Evolutionary conservation across 768 basidiomycete species (phyloP).

Genomic region (Russula abietina): DNA sequence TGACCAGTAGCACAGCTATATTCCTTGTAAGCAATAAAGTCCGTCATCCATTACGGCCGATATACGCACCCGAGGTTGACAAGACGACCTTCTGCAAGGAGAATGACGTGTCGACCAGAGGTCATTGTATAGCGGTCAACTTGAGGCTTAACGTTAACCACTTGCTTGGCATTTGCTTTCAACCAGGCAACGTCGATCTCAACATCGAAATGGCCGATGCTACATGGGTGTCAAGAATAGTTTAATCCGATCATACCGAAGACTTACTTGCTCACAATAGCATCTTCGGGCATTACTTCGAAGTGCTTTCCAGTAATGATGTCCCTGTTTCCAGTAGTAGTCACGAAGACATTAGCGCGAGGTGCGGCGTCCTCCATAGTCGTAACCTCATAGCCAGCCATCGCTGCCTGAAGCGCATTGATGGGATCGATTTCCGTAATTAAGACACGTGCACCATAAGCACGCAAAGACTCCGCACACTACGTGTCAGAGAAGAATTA

Average conservation of each 20-base stretch:
- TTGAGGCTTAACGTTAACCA: constrained; percentile 94
- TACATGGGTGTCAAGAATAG: constrained; percentile 29
- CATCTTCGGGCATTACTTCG: constrained; percentile 91
- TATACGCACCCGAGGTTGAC: constrained; percentile 86
- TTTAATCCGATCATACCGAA: background rate
- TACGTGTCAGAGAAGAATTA: constrained; percentile 30
- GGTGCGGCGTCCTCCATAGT: constrained; percentile 98
- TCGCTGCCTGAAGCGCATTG: constrained; percentile 98
- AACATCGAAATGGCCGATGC: constrained; percentile 82
- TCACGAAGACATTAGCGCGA: constrained; percentile 88
- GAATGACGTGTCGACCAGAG: constrained; percentile 89
- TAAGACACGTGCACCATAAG: constrained; percentile 96
- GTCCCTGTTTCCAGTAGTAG: constrained; percentile 97
- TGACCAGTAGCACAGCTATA: constrained; percentile 93
- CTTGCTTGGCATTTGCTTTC: constrained; percentile 81
- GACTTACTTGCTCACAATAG: constrained; percentile 93
- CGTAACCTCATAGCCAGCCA: constrained; percentile 98
- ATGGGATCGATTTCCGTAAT: constrained; percentile 99
- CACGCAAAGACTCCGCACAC: constrained; percentile 95
- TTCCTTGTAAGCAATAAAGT: background rate
- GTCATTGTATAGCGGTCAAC: constrained; percentile 96
- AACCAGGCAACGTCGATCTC: constrained; percentile 98
- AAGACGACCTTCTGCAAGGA: constrained; percentile 97
- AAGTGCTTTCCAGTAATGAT: constrained; percentile 95
- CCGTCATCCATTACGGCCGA: background rate